Percentiles rank a stretch among this genome's conserved stretches.
phyloP scores from a whole-genome alignment of 2,329 filamentous ascomycete species.

The Emmonsiellopsis sp. region DNA sequence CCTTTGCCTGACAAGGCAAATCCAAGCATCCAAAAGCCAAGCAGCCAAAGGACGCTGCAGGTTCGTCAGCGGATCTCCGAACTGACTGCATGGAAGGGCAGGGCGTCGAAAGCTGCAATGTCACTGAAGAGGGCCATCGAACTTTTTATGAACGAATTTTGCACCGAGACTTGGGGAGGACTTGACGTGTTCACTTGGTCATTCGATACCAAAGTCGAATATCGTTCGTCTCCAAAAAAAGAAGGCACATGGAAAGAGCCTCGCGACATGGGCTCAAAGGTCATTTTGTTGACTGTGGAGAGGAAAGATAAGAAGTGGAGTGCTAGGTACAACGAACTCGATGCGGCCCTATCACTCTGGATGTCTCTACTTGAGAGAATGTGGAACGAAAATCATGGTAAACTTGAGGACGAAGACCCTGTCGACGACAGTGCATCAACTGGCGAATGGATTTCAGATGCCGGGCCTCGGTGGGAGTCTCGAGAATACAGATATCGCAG shows the following conservation, averaged over 20 bases:
- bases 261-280: background rate
- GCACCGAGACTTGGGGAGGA: background rate
- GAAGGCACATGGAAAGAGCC: background rate
- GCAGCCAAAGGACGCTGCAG: background rate
- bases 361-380: background rate
- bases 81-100: slow-evolving; percentile 14
- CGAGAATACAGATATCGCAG: background rate
- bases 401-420: background rate
- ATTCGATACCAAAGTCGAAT: background rate
- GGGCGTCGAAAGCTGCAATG: slow-evolving; percentile 10
- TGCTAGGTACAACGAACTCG: slow-evolving; percentile 14
- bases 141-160: slow-evolving; percentile 13
- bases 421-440: background rate
- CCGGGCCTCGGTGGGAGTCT: background rate
- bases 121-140: slow-evolving; percentile 14
- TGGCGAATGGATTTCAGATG: background rate
- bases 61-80: background rate
- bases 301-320: slow-evolving; percentile 13
- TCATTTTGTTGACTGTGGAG: background rate
- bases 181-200: background rate
- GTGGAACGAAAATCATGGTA: background rate
- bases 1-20: no score
- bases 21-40: background rate
- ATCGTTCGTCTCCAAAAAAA: background rate
- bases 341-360: slow-evolving; percentile 24